Evolutionary conservation across 352 stramenopile species (phyloP), one percentile per base, ranked within the genome.

Genomic region (Pythium scleroteichum): DNA sequence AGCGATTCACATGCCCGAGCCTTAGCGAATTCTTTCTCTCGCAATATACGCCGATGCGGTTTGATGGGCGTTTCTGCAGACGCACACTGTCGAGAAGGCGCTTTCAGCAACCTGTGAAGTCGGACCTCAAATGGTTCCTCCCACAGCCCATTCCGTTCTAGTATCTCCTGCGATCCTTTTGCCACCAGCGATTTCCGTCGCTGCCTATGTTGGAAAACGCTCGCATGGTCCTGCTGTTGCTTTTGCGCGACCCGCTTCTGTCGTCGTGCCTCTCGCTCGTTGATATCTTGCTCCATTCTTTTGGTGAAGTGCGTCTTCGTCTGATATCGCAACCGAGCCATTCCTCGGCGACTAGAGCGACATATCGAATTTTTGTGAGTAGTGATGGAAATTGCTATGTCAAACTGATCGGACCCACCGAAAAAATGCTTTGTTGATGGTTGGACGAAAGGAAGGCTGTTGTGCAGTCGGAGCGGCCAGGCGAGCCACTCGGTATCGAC

Each of bases 111-210:
- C 9, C 76, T 57, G 17, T 71, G 9, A 0, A 86, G 53, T 6
- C 72, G 73, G 27, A 70, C 45, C 29, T 78, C 59, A 3, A 75
- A 48, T 0, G 76, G 58, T 42, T 86, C 76, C 20, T 75, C 59
- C 76, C 72, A 85, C 42, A 78, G 62, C 2, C 79, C 79, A 57
- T 81, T 86, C 23, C 66, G 62, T n/a, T 82, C 62, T 5, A 88
- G 64, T 68, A 88, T 86, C 4, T 48, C 59, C 23, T 75, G 56
- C 1, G 79, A 88, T 0, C 79, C 79, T 55, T 76, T 81, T 1
- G 68, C 76, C 2, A 88, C 64, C 4, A 84, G 56, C 3, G 73
- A 74, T 3, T 33, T 35, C 10, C 42, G 59, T 19, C 51, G 48
- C 9, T 53, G 14, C 4, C 41, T 4, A 22, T 44, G 26, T 16